Evolutionary conservation across 2,329 filamentous ascomycete genomes (phyloP).

Genomic region (Nothomitra cinnamomea): DNA sequence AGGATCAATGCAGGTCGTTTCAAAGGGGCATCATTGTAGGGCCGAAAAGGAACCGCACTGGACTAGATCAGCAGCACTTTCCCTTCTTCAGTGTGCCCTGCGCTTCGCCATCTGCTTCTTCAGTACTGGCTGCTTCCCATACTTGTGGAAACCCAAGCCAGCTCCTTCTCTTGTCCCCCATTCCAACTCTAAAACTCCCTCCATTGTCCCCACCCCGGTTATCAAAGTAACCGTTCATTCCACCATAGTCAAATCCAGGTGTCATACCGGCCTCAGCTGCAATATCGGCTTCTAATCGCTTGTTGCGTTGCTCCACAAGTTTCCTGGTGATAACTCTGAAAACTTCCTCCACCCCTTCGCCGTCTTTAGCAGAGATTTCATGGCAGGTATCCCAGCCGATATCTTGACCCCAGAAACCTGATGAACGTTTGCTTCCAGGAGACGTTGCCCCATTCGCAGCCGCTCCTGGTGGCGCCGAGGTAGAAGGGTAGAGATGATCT

Average conservation of each 20-base stretch:
- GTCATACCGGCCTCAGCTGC: slow-evolving; percentile 28
- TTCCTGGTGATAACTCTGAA: slow-evolving; percentile 84
- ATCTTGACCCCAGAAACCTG: slow-evolving; percentile 79
- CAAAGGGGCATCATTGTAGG: background rate
- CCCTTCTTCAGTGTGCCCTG: background rate
- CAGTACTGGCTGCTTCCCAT: slow-evolving; percentile 13
- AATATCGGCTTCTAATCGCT: slow-evolving; percentile 33
- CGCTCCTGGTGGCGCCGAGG: slow-evolving; percentile 15
- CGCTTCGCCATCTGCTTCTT: background rate
- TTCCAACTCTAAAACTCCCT: slow-evolving; percentile 41
- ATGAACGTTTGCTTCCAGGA: slow-evolving; percentile 37
- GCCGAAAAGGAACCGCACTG: too few species aligned
- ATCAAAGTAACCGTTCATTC: slow-evolving; percentile 30
- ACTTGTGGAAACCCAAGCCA: slow-evolving; percentile 45
- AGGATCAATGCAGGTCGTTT: background rate
- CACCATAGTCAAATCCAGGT: slow-evolving; percentile 22
- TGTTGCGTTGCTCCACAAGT: slow-evolving; percentile 53
- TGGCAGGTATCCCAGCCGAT: slow-evolving; percentile 95
- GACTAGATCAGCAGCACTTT: slow-evolving; percentile 1
- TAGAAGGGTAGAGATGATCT: slow-evolving; percentile 60
- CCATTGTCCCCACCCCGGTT: slow-evolving; percentile 27
- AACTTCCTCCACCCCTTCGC: slow-evolving; percentile 91
- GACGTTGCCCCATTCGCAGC: slow-evolving; percentile 16
- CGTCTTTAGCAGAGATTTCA: slow-evolving; percentile 85
- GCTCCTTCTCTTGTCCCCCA: slow-evolving; percentile 45